These are phyloP conservation scores for Brassica cretica DNA, from an alignment of 345 rosid species.

Conservation along the genomic window DNA sequence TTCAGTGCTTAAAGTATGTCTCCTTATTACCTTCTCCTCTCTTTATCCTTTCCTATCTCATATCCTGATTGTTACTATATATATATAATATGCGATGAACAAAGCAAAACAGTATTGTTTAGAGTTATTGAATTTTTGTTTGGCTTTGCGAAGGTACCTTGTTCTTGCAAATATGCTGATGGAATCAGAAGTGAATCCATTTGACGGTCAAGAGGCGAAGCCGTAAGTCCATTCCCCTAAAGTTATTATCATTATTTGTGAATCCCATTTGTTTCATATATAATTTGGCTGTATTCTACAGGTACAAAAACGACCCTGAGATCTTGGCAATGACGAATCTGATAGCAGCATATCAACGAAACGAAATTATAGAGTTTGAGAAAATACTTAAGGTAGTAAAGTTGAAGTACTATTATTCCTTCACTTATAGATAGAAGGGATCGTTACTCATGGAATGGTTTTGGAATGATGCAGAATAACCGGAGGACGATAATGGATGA, in stretches of 20 bases:
- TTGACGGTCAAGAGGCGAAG: slow-evolving; percentile 98
- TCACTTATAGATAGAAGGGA: background rate
- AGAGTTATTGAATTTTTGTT: background rate
- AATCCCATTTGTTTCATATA: slow-evolving; percentile 4
- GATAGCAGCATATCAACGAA: slow-evolving; percentile 95
- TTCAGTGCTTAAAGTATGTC: slow-evolving; percentile 91
- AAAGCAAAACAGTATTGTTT: background rate
- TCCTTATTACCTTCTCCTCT: slow-evolving; percentile 24
- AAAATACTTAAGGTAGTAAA: slow-evolving; percentile 83
- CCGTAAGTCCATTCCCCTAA: slow-evolving; percentile 64
- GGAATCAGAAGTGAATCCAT: slow-evolving; percentile 99
- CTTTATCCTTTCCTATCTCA: background rate
- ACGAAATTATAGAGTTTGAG: slow-evolving; percentile 95
- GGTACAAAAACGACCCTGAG: slow-evolving; percentile 99
- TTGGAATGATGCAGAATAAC: slow-evolving; percentile 62
- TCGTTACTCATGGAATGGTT: background rate
- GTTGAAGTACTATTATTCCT: background rate
- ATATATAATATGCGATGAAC: background rate
- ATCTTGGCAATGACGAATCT: slow-evolving; percentile 98
- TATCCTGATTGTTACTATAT: background rate
- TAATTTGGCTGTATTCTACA: slow-evolving; percentile 35
- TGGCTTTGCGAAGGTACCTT: slow-evolving; percentile 61
- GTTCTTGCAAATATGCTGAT: slow-evolving; percentile 99
- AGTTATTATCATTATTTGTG: background rate
- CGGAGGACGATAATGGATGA: slow-evolving; percentile 97